Evolutionary conservation across 257 asterid genomes (phyloP).

Genomic region (Solanum pinnatisectum): DNA sequence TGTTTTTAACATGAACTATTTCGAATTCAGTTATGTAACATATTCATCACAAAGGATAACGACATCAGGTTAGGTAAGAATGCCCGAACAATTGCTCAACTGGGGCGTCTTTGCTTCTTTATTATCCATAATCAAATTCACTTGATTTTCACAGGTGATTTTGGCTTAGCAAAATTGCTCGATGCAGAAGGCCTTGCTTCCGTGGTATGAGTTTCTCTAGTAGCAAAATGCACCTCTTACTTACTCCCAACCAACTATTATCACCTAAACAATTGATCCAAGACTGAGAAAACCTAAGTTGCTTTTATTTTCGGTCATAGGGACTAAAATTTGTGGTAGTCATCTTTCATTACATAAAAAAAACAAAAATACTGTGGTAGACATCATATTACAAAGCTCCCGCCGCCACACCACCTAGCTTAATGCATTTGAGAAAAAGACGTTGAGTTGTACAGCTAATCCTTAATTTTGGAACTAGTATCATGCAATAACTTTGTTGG

Average conservation of each 20-base stretch:
- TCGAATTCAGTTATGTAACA: slow-evolving; percentile 61
- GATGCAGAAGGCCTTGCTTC: slow-evolving; percentile 67
- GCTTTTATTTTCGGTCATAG: neutral
- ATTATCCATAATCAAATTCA: neutral
- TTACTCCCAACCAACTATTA: neutral
- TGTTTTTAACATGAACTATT: slow-evolving; percentile 8
- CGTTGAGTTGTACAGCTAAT: neutral
- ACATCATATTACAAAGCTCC: neutral
- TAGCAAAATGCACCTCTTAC: neutral
- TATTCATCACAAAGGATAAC: slow-evolving; percentile 72
- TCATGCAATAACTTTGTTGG: neutral
- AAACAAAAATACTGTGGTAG: neutral
- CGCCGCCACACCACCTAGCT: neutral
- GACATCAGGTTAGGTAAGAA: slow-evolving; percentile 78
- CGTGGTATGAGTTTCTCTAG: slow-evolving; percentile 43
- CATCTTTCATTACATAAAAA: neutral
- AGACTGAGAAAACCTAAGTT: neutral
- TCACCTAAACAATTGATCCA: neutral
- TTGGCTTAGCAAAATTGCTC: slow-evolving; percentile 75
- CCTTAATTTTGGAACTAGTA: neutral
- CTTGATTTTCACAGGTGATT: slow-evolving; percentile 50
- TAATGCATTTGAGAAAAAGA: neutral
- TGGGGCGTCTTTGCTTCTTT: neutral
- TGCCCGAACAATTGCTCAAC: neutral
- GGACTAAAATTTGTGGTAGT: neutral